These are phyloP conservation scores for Erythrobasidium hasegawianum DNA, from an alignment of 1,284 basidiomycete genomes.

Conservation along the genomic window DNA sequence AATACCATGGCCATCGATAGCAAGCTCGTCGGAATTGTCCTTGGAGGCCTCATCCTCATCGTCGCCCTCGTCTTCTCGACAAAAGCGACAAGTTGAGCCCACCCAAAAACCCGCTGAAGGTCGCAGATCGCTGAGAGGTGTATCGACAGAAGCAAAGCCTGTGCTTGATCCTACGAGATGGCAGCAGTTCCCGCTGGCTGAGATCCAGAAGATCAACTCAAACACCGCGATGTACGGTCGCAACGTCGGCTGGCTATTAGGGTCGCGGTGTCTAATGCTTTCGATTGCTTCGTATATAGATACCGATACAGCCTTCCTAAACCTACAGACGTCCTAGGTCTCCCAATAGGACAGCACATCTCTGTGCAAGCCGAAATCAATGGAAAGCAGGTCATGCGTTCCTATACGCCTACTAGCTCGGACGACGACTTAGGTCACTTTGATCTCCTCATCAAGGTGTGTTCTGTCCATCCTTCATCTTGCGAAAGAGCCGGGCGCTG, in stretches of 20 bases:
- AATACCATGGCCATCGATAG: constrained; percentile 7
- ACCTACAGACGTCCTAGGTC: constrained; percentile 71
- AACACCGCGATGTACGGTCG: constrained; percentile 84
- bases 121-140: not conserved
- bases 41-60: constrained; percentile 38
- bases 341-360: constrained; percentile 96
- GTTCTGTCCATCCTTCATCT: too few relatives aligned
- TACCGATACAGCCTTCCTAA: constrained; percentile 85
- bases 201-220: constrained; percentile 82
- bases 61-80: constrained; percentile 34
- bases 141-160: constrained; percentile 27
- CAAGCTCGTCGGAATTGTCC: constrained; percentile 37
- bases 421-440: constrained; percentile 91
- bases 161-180: constrained; percentile 67
- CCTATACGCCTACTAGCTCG: constrained; percentile 90
- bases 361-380: constrained; percentile 83
- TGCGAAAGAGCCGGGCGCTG: too few relatives aligned
- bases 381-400: constrained; percentile 83
- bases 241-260: constrained; percentile 5
- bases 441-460: constrained; percentile 92
- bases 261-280: too few relatives aligned
- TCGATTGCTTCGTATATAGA: constrained; percentile 52
- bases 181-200: constrained; percentile 73
- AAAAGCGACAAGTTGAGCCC: constrained; percentile 29
- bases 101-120: not conserved